phyloP scores from a whole-genome alignment of 805 yeast species.

The Candida easanensis region DNA sequence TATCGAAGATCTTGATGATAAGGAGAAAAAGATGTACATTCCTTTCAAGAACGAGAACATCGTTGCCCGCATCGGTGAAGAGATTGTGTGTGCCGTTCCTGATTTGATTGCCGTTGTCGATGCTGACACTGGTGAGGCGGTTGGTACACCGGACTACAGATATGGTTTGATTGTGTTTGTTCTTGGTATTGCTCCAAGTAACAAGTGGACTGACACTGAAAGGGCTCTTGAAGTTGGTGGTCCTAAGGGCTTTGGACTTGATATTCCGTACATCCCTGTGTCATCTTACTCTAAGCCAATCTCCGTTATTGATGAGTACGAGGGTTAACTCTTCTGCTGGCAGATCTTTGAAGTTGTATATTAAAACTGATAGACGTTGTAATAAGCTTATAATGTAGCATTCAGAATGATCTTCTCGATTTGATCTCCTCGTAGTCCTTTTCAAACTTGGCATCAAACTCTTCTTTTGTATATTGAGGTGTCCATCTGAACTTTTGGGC shows the following conservation, averaged over 20 bases:
- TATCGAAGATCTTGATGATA: conserved; percentile 30
- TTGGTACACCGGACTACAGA: conserved; percentile 39
- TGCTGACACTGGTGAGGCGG: conserved; percentile 41
- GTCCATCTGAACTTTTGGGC: conserved; percentile 25
- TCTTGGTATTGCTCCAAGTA: conserved; percentile 36
- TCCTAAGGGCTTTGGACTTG: conserved; percentile 34
- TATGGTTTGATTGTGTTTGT: conserved; percentile 44
- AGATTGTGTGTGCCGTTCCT: conserved; percentile 39
- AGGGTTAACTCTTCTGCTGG: too few relatives aligned
- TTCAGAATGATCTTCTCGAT: neutral
- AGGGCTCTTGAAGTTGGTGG: conserved; percentile 39
- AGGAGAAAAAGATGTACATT: conserved; percentile 28
- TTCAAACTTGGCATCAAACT: conserved; percentile 26
- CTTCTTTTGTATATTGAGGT: conserved; percentile 12
- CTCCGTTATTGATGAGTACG: conserved; percentile 36
- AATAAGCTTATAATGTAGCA: too few relatives aligned
- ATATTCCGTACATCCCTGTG: conserved; percentile 35
- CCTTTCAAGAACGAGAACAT: conserved; percentile 50
- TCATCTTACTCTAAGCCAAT: conserved; percentile 32
- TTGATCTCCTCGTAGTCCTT: neutral
- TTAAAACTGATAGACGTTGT: too few relatives aligned
- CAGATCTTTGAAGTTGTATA: too few relatives aligned
- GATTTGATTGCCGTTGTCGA: conserved; percentile 42
- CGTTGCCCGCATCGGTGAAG: conserved; percentile 26
- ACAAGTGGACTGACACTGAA: conserved; percentile 35